Base-by-base conservation (phyloP, 352 stramenopile genomes). In the Phytophthora macrochlamydospora region DNA sequence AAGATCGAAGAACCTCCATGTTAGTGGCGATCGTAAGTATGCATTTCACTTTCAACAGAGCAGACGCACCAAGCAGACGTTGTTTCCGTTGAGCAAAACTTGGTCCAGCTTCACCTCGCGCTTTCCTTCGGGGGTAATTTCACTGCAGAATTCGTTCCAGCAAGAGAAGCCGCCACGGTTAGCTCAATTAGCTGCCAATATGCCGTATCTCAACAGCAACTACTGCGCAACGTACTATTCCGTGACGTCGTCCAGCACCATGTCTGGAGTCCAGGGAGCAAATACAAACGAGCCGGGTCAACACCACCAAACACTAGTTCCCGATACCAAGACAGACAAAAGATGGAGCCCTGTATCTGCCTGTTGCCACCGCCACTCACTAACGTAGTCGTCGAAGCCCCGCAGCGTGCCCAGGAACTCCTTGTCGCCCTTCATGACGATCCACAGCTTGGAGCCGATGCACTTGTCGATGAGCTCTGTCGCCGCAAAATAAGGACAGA, bases 401-500 rank as follows among this genome's bases (percentile, higher is more conserved):
- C 91, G 80, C 28, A 99, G 82, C 31, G 95, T 99, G 37, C 96
- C 96, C 29, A 98, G 69, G 64, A 99, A 92, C 73, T 99, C 96
- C 74, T 98, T 98, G 75, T 98, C 90, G 44, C 97, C 97, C 75
- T 99, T 98, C 97, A 99, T 99, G 70, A 99, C 95, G 69, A 99
- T 98, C 97, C 97, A 99, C 51, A 99, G 93, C 57, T 93, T 89
- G 13, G 94, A 98, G 51, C 97, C 98, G 65, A 99, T 99, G 76
- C 97, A 99, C 75, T 99, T 99, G 84, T 99, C 98, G 63, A 99
- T 99, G 32, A 99, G 81, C 84, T 99, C 98, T 96, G 57, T 33
- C 14, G 8, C 6, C 29, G 29, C 32, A 9, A 3, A 32, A 32
- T 35, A 4, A 49, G 18, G 12, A 4, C 32, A 61, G 2, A 1